These are phyloP conservation scores for Hypoxylon trugodes DNA, from an alignment of 495 filamentous ascomycete genomes.

Conservation along the genomic window DNA sequence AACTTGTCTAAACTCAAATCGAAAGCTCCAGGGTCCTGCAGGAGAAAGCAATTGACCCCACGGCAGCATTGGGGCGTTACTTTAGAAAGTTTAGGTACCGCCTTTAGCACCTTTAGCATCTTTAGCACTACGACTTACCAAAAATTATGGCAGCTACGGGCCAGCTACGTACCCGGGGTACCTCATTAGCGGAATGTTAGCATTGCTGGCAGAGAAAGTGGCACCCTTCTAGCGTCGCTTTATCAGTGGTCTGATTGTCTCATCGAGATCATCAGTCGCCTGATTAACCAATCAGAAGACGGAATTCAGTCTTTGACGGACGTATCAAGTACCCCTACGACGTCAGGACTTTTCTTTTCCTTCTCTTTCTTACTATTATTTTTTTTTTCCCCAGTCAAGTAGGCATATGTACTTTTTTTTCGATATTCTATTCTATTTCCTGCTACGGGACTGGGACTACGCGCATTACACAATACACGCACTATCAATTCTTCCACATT, in stretches of 20 bases:
- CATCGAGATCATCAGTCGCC: conserved; percentile 32
- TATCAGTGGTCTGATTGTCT: conserved; percentile 32
- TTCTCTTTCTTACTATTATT: background rate
- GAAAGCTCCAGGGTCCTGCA: conserved; percentile 32
- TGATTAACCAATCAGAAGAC: conserved; percentile 20
- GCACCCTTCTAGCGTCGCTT: background rate
- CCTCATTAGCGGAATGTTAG: conserved; percentile 6
- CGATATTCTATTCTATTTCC: background rate
- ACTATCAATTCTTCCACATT: too few relatives aligned
- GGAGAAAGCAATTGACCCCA: too few relatives aligned
- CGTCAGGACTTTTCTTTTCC: conserved; percentile 42
- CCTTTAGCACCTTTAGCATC: conserved; percentile 13
- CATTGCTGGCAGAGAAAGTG: background rate
- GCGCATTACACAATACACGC: too few relatives aligned
- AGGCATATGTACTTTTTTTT: too few relatives aligned
- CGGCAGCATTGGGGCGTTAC: background rate
- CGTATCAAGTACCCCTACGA: conserved; percentile 37
- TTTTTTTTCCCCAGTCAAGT: too few relatives aligned
- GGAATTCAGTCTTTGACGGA: conserved; percentile 21
- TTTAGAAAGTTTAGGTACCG: conserved; percentile 17
- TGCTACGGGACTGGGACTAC: too few relatives aligned
- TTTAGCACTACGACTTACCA: too few relatives aligned
- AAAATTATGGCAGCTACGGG: too few relatives aligned
- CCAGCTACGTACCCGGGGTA: background rate
- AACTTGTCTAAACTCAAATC: background rate